phyloP scores from a whole-genome alignment of 441 rosid genomes.

The Populus tomentosa region DNA sequence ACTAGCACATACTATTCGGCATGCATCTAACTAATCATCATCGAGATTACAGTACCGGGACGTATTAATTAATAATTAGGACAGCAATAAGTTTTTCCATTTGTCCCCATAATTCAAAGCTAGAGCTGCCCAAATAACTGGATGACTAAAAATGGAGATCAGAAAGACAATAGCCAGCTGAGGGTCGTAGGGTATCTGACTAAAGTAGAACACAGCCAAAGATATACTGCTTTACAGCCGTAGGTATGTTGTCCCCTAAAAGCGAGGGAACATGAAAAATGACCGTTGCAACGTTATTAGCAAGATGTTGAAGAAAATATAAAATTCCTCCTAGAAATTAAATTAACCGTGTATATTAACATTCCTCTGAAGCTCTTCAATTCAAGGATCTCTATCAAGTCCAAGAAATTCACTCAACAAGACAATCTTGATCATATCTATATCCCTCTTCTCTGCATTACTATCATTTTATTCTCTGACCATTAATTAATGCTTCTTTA shows the following conservation, averaged over 20 bases:
- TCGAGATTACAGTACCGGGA: too few relatives aligned
- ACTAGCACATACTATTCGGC: too few relatives aligned
- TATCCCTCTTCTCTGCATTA: slow-evolving; percentile 3
- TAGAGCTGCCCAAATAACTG: too few relatives aligned
- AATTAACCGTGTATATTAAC: neutral
- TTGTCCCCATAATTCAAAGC: neutral
- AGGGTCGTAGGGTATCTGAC: slow-evolving; percentile 4
- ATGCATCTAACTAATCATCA: too few relatives aligned
- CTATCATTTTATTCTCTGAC: slow-evolving; percentile 13
- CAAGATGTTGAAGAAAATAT: neutral
- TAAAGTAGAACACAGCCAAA: slow-evolving; percentile 19
- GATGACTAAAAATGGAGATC: too few relatives aligned
- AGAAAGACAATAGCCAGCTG: too few relatives aligned
- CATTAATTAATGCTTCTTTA: slow-evolving; percentile 18
- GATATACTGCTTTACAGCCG: slow-evolving; percentile 16
- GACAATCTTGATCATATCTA: slow-evolving; percentile 8
- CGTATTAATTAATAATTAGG: too few relatives aligned
- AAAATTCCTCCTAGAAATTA: neutral
- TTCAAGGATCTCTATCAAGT: neutral
- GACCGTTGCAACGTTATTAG: slow-evolving; percentile 46
- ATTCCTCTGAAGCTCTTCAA: neutral
- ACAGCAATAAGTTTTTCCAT: too few relatives aligned
- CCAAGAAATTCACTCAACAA: neutral
- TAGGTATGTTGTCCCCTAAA: slow-evolving; percentile 11
- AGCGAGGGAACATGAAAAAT: slow-evolving; percentile 25